A percentile compares a stretch with the other conserved stretches of the same genome.
Conservation (phyloP, 2,329 filamentous ascomycete genomes). For the Metarhizium robertsii region DNA sequence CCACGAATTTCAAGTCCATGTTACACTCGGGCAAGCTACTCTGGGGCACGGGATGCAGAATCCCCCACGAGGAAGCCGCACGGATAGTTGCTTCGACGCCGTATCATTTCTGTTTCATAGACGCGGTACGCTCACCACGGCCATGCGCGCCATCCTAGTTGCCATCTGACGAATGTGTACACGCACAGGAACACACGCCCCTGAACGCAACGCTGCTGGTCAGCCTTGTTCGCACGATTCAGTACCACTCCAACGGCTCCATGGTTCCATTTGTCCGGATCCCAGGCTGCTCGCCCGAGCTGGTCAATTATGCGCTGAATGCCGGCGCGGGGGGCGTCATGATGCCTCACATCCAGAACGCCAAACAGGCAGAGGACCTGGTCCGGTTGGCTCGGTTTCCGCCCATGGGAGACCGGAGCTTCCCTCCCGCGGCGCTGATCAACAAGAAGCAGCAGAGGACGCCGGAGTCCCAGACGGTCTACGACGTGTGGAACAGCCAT, state of each 20-base stretch:
- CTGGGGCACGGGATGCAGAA: slow-evolving; percentile 5
- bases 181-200: slow-evolving; percentile 3
- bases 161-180: not conserved
- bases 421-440: slow-evolving; percentile 2
- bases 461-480: not conserved
- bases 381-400: slow-evolving; percentile 3
- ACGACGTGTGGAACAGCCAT: slow-evolving; percentile 4
- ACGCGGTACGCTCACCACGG: not conserved
- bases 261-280: slow-evolving; percentile 5
- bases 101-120: slow-evolving; percentile 5
- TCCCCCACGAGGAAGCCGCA: slow-evolving; percentile 4
- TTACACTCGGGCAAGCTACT: not conserved
- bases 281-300: slow-evolving; percentile 1
- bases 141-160: no score
- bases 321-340: slow-evolving; percentile 4
- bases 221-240: not conserved
- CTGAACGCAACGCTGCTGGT: slow-evolving; percentile 1
- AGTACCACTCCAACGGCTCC: slow-evolving; percentile 2
- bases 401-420: slow-evolving; percentile 3
- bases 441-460: not conserved
- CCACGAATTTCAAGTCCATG: slow-evolving; percentile 4
- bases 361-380: slow-evolving; percentile 1
- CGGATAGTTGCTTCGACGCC: slow-evolving; percentile 3
- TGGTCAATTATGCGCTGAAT: slow-evolving; percentile 3
- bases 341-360: slow-evolving; percentile 5